Conservation (phyloP, 371 early-diverging fungal genomes). For the Zopfochytrium polystomum region DNA sequence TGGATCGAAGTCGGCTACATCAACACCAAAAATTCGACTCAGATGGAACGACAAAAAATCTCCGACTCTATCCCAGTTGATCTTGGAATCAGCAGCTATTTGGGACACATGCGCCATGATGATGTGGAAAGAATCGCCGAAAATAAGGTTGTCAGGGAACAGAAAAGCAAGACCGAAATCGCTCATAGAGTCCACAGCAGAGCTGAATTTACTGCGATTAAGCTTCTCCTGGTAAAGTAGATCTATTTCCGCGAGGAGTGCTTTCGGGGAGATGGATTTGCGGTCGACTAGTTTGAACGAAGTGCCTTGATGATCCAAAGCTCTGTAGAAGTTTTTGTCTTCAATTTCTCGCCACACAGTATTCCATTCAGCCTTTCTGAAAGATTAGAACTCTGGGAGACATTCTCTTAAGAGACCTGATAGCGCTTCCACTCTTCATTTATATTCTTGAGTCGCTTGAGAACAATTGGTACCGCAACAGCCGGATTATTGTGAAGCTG, state of each 20-base stretch:
- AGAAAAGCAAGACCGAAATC: too few relatives aligned
- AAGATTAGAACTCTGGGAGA: background rate
- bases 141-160: too few relatives aligned
- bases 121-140: too few relatives aligned
- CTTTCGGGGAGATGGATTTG: slow-evolving; percentile 72
- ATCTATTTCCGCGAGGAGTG: slow-evolving; percentile 82
- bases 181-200: too few relatives aligned
- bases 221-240: slow-evolving; percentile 59
- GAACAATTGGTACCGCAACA: slow-evolving; percentile 90
- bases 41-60: too few relatives aligned
- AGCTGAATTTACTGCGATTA: too few relatives aligned
- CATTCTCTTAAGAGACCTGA: slow-evolving; percentile 41
- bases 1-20: too few relatives aligned
- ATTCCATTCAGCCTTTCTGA: slow-evolving; percentile 78
- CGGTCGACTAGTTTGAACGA: slow-evolving; percentile 88
- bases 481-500: slow-evolving; percentile 90
- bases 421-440: slow-evolving; percentile 94
- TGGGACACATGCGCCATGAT: too few relatives aligned
- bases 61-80: too few relatives aligned
- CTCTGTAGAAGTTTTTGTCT: slow-evolving; percentile 91
- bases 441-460: slow-evolving; percentile 94
- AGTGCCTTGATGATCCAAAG: slow-evolving; percentile 92
- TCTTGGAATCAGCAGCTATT: too few relatives aligned
- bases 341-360: slow-evolving; percentile 96
- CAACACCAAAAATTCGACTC: too few relatives aligned